A percentile compares a stretch with the other conserved stretches of the same genome.
phyloP scores from a whole-genome alignment of 1,284 basidiomycete species.

The Puccinia novopanici region DNA sequence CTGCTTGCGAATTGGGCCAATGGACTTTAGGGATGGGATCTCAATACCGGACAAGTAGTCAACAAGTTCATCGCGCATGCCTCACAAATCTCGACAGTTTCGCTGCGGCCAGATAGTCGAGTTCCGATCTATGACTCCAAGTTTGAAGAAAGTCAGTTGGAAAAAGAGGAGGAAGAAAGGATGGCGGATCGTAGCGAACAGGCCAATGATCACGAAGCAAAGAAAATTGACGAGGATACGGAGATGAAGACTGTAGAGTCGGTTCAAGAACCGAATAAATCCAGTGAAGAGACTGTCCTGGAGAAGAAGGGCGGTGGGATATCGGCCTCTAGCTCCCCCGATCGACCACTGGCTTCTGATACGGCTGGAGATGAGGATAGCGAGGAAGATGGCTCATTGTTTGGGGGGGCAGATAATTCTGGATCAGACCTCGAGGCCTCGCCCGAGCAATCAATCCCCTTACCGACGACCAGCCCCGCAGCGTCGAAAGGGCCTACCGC shows the following conservation, averaged over 20 bases:
- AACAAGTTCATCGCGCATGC: constrained; percentile 80
- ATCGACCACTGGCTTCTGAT: constrained; percentile 12
- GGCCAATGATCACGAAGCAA: constrained; percentile 20
- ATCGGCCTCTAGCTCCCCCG: background rate
- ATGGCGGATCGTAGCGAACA: constrained; percentile 40
- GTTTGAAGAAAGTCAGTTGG: constrained; percentile 50
- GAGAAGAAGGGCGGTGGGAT: background rate
- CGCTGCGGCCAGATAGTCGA: constrained; percentile 68
- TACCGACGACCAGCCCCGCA: background rate
- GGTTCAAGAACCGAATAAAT: background rate
- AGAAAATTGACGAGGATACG: constrained; percentile 19
- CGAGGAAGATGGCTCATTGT: constrained; percentile 37
- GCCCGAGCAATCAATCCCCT: background rate
- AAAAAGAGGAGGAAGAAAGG: constrained; percentile 51
- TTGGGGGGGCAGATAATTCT: constrained; percentile 40
- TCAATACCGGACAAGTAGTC: constrained; percentile 81
- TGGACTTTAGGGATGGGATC: constrained; percentile 83
- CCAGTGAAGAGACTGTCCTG: background rate
- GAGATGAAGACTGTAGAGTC: constrained; percentile 53
- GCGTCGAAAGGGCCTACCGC: background rate
- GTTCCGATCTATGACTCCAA: constrained; percentile 59
- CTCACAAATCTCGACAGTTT: constrained; percentile 80
- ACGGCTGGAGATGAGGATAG: constrained; percentile 19
- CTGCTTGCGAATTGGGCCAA: constrained; percentile 13
- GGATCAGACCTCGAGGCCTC: constrained; percentile 11